phyloP scores from a whole-genome alignment of 2,329 filamentous ascomycete genomes.

The Colletotrichum costaricense region DNA sequence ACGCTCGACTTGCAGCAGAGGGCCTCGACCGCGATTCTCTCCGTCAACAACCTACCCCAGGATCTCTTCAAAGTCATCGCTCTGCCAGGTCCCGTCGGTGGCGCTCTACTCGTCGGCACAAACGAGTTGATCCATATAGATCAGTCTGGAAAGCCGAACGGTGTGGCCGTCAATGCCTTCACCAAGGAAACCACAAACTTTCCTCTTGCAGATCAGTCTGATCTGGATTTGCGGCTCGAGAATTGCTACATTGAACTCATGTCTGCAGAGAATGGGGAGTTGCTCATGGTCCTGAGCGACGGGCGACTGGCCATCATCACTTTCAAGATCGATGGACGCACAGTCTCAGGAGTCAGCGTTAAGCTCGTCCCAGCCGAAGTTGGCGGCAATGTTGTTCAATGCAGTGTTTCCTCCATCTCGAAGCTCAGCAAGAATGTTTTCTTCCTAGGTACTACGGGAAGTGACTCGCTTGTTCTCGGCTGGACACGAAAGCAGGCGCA shows the following conservation, averaged over 20 bases:
- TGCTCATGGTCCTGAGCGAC: slow-evolving; percentile 83
- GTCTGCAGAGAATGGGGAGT: slow-evolving; percentile 80
- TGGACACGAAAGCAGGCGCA: slow-evolving; percentile 78
- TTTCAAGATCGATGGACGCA: slow-evolving; percentile 90
- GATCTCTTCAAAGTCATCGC: slow-evolving; percentile 87
- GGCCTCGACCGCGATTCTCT: slow-evolving; percentile 91
- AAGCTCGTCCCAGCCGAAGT: slow-evolving; percentile 71
- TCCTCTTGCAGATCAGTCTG: slow-evolving; percentile 85
- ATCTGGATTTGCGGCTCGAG: slow-evolving; percentile 83
- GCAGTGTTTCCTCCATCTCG: slow-evolving; percentile 75
- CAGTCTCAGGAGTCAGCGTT: slow-evolving; percentile 87
- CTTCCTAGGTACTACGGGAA: slow-evolving; percentile 87
- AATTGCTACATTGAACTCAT: slow-evolving; percentile 82
- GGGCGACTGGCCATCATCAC: slow-evolving; percentile 80
- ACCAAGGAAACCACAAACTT: slow-evolving; percentile 86
- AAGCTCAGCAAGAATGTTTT: slow-evolving; percentile 75
- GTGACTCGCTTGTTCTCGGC: slow-evolving; percentile 83
- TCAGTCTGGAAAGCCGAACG: slow-evolving; percentile 93
- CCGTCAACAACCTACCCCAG: slow-evolving; percentile 85
- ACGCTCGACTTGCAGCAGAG: slow-evolving; percentile 93
- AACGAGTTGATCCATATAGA: slow-evolving; percentile 97
- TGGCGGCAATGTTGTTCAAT: slow-evolving; percentile 72
- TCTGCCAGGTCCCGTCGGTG: slow-evolving; percentile 87
- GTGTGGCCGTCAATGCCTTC: slow-evolving; percentile 92
- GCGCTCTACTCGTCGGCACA: slow-evolving; percentile 84